phyloP scores from a whole-genome alignment of 1,284 basidiomycete species.

The Uromyces viciae-fabae region DNA sequence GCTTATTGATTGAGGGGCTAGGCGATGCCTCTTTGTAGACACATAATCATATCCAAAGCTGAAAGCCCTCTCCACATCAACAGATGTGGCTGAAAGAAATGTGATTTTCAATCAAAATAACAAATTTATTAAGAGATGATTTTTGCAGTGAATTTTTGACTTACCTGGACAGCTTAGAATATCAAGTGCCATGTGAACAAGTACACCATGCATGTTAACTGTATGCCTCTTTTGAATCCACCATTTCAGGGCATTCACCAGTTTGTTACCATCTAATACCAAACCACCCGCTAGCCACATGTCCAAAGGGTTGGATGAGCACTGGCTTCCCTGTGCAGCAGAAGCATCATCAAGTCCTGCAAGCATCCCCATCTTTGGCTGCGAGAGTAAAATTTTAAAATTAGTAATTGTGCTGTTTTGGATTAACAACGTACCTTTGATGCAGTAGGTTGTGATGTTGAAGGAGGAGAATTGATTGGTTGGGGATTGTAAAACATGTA shows the following conservation, averaged over 20 bases:
- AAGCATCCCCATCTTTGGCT: neutral
- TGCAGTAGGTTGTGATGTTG: neutral
- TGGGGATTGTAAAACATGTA: neutral
- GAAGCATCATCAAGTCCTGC: neutral
- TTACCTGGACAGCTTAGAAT: neutral
- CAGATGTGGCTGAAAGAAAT: neutral
- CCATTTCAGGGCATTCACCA: neutral
- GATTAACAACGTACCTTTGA: neutral
- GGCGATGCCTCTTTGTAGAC: neutral
- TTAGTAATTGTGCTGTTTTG: neutral
- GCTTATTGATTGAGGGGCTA: neutral
- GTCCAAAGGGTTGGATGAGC: neutral
- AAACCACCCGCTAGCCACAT: neutral
- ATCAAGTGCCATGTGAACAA: neutral
- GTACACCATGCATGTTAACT: neutral
- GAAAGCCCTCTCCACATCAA: conserved; percentile 2
- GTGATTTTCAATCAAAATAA: neutral
- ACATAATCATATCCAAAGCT: neutral
- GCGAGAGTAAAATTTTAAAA: neutral
- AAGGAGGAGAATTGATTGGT: neutral
- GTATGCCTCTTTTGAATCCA: neutral
- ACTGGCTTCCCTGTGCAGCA: neutral
- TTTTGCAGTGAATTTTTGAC: neutral
- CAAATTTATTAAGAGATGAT: neutral
- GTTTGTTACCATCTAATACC: neutral